A percentile compares a stretch with the other conserved stretches of the same genome.
These are phyloP conservation scores for Manihot esculenta DNA, from an alignment of 441 rosid genomes.

Conservation along the genomic window DNA sequence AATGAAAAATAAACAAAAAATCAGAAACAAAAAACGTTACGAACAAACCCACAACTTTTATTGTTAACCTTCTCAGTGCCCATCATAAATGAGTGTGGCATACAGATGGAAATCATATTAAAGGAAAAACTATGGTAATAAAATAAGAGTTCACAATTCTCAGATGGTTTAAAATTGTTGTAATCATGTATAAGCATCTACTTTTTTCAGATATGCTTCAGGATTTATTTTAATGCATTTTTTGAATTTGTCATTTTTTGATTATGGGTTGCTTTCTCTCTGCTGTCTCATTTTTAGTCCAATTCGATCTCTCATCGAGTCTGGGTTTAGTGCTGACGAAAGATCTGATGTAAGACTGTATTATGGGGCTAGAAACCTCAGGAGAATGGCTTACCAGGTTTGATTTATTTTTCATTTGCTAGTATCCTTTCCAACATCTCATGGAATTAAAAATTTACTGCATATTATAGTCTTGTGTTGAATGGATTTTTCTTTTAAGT, in stretches of 20 bases:
- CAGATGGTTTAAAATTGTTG: too few relatives aligned
- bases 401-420: conserved; percentile 8
- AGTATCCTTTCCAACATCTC: neutral
- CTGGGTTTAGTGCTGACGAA: conserved; percentile 76
- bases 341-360: conserved; percentile 87
- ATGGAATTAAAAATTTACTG: neutral
- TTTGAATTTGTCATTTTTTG: neutral
- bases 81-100: too few relatives aligned
- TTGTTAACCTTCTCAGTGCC: too few relatives aligned
- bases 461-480: neutral
- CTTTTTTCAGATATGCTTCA: too few relatives aligned
- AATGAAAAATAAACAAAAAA: too few relatives aligned
- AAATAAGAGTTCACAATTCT: too few relatives aligned
- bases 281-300: conserved; percentile 62
- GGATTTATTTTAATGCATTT: too few relatives aligned
- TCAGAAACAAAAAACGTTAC: too few relatives aligned
- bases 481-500: neutral
- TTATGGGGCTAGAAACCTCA: conserved; percentile 89
- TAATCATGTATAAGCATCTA: too few relatives aligned
- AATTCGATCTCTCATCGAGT: conserved; percentile 83
- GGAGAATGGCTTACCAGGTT: conserved; percentile 98
- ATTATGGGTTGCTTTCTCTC: neutral
- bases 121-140: too few relatives aligned
- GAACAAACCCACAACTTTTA: too few relatives aligned
- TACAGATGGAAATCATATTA: too few relatives aligned